Base-by-base conservation (phyloP, 805 yeast genomes). In the Yarrowia porcina region DNA sequence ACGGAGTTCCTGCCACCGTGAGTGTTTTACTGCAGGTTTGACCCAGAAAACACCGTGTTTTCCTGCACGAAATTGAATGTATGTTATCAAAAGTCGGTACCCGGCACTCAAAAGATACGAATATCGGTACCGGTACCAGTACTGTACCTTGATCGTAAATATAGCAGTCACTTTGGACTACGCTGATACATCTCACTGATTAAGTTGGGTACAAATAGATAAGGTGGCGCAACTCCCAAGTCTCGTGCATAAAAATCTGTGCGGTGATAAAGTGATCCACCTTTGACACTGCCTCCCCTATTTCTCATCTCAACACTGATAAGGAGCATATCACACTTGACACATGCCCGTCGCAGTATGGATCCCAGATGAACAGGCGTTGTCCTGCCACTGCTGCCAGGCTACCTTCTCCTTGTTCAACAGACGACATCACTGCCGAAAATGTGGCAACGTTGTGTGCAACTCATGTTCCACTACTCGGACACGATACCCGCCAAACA, bases 371-470 rank as follows among this genome's bases (percentile, higher is more conserved):
- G 44, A 52, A 3, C 44, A 52, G 38, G 59, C 59, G 1, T 21
- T 42, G 15, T 69, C 69, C 2, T 90, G 97, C 70, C 78, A 79
- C 20, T 68, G 83, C 4, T 90, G 97, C 72, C 69, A 71, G 30
- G 65, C 71, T 0, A 62, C 66, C 39, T 90, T 85, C 74, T 77
- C 85, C 2, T 73, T 89, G 63, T 84, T 87, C 72, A 82, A 77
- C 70, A 79, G 97, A 64, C 80, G 91, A 63, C 97, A 90, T 74
- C 97, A 90, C 72, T 90, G 97, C 41, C 73, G 79, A 13, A 74
- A 75, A 64, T 90, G 97, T 75, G 97, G 97, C 2, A 77, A 84
- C 33, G 86, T 90, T 0, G 89, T 87, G 17, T 90, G 97, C 73
- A 86, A 84, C 30, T 69, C 71, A 39, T 90, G 97, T 69, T 85